A percentile compares a stretch with the other conserved stretches of the same genome.
phyloP scores from a whole-genome alignment of 257 asterid species.

The Haberlea rhodopensis region DNA sequence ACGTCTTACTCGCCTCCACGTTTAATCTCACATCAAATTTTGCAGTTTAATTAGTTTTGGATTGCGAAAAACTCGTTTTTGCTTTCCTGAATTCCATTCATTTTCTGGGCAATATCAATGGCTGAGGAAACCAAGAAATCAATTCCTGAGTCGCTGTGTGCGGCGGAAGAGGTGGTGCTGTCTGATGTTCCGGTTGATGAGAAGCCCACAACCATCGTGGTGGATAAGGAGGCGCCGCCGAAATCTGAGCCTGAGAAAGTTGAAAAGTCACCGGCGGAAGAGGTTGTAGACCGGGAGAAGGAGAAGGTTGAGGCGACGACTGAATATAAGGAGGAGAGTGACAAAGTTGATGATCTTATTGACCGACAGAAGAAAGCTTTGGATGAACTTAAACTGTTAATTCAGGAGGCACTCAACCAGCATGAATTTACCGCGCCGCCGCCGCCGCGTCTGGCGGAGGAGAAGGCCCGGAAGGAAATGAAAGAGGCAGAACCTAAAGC shows the following conservation, averaged over 20 bases:
- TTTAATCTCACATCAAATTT: no score
- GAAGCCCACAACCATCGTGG: slow-evolving; percentile 29
- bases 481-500: slow-evolving; percentile 18
- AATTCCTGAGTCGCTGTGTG: slow-evolving; percentile 26
- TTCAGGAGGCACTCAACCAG: slow-evolving; percentile 57
- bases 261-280: slow-evolving; percentile 33
- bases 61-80: background rate
- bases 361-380: slow-evolving; percentile 63
- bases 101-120: slow-evolving; percentile 28
- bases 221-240: slow-evolving; percentile 33
- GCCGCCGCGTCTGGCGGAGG: slow-evolving; percentile 29
- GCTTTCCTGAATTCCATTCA: background rate
- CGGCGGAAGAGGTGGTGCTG: slow-evolving; percentile 30
- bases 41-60: background rate
- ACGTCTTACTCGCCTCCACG: background rate
- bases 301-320: slow-evolving; percentile 32
- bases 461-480: slow-evolving; percentile 13
- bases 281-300: slow-evolving; percentile 20
- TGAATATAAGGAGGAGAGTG: slow-evolving; percentile 67
- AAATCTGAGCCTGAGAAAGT: slow-evolving; percentile 32
- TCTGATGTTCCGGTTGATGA: slow-evolving; percentile 41
- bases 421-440: slow-evolving; percentile 57
- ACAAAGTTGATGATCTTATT: slow-evolving; percentile 62
- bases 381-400: slow-evolving; percentile 49
- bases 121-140: slow-evolving; percentile 49